Base-by-base conservation (phyloP, 2,329 filamentous ascomycete genomes). In the Zymoseptoria brevis region DNA sequence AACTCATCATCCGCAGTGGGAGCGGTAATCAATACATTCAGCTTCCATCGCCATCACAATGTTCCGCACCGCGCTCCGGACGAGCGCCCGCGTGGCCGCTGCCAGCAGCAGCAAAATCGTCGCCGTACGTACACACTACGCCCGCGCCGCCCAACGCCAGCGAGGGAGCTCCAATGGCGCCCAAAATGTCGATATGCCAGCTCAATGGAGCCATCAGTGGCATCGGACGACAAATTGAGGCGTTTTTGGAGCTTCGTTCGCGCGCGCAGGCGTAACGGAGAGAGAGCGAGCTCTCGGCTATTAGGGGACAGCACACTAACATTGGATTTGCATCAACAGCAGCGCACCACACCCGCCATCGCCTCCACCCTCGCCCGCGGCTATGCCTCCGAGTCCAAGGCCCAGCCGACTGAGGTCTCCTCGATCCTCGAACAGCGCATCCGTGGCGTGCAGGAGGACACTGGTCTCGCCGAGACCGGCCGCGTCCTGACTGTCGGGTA, bases 361-460 rank as follows among this genome's bases (percentile, higher is more conserved):
- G 80, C 87, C 82, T 87, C 85, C 82, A 81, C 84, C 74, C 60
- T 69, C 67, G 79, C 86, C 77, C 90, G 94, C 81, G 85, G 84
- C 79, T 97, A 96, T 81, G 93, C 90, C 76, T 81, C 87, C 80
- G 92, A 96, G 75, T 88, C 90, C 71, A 97, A 97, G 86, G 91
- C 94, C 74, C 80, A 91, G 63, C 94, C 94, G 72, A 99, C 93
- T 74, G 94, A 99, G 84, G 93, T 97, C 73, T 97, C 94, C 72
- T 96, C 93, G 72, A 97, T 99, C 80, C 89, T 99, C 76, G 94
- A 97, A 84, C 93, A 97, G 86, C 87, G 92, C 81, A 99, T 99
- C 76, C 90, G 94, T 77, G 94, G 94, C 84, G 90, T 97, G 71
- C 89, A 96, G 81, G 94, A 97, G 83, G 94, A 97, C 84, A 84